These are phyloP conservation scores for Claviceps purpurea DNA, from an alignment of 2,329 filamentous ascomycete genomes.

Conservation along the genomic window DNA sequence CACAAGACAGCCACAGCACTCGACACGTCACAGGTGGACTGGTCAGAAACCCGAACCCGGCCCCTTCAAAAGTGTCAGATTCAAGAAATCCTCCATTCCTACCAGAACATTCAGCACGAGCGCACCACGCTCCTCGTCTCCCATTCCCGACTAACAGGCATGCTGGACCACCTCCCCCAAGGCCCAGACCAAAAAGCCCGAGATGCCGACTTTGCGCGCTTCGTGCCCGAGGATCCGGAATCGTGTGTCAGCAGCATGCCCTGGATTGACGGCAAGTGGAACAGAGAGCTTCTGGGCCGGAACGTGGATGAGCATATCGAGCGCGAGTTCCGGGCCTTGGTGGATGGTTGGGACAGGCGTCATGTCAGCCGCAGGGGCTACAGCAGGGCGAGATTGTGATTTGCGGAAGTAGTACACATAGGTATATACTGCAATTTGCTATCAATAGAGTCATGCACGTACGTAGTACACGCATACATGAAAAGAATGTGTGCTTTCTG, in stretches of 20 bases:
- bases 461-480: no score
- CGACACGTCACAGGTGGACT: no score
- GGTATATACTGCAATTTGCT: no score
- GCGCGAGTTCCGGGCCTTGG: background rate
- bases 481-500: no score
- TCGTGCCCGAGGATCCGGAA: slow-evolving; percentile 2
- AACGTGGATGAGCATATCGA: slow-evolving; percentile 4
- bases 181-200: slow-evolving; percentile 5
- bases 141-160: slow-evolving; percentile 3
- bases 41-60: background rate
- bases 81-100: slow-evolving; percentile 2
- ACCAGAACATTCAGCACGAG: slow-evolving; percentile 3
- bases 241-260: slow-evolving; percentile 5
- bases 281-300: slow-evolving; percentile 2
- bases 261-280: slow-evolving; percentile 8
- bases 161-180: slow-evolving; percentile 3
- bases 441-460: no score
- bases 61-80: background rate
- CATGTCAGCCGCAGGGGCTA: no score
- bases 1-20: background rate
- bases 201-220: slow-evolving; percentile 4
- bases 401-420: background rate
- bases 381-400: background rate
- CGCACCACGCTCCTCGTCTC: slow-evolving; percentile 4
- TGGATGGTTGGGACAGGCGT: background rate